phyloP scores from a whole-genome alignment of 257 asterid genomes.

The Lithospermum erythrorhizon region DNA sequence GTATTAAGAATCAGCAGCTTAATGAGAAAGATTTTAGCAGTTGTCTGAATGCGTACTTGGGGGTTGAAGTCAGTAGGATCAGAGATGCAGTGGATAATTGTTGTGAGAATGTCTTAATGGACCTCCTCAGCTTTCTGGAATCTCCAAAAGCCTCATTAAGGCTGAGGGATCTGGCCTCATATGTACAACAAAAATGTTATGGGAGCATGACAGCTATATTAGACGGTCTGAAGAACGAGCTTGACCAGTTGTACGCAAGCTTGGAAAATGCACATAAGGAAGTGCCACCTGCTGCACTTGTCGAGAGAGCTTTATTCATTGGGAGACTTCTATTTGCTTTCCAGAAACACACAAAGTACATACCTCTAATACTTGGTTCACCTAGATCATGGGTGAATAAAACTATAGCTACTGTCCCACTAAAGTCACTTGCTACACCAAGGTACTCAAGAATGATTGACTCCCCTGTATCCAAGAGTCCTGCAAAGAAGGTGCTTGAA shows the following conservation, averaged over 20 bases:
- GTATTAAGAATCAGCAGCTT: constrained; percentile 45
- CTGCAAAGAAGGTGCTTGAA: constrained; percentile 52
- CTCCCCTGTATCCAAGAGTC: constrained; percentile 38
- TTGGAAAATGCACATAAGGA: constrained; percentile 39
- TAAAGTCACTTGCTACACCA: constrained; percentile 27
- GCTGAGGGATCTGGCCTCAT: constrained; percentile 75
- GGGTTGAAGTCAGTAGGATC: constrained; percentile 82
- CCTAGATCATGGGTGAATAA: constrained; percentile 85
- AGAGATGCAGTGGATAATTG: constrained; percentile 78
- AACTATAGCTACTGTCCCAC: constrained; percentile 24
- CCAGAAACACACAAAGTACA: constrained; percentile 85
- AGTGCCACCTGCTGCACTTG: constrained; percentile 51
- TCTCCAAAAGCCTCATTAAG: constrained; percentile 81
- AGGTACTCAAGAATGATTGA: constrained; percentile 38
- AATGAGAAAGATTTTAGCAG: constrained; percentile 63
- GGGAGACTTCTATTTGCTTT: constrained; percentile 91
- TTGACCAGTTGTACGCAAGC: constrained; percentile 42
- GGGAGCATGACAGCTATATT: constrained; percentile 60
- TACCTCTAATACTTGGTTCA: constrained; percentile 86
- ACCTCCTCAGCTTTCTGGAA: constrained; percentile 77
- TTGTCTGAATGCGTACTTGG: constrained; percentile 74
- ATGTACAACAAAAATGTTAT: constrained; percentile 69
- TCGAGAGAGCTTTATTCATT: constrained; percentile 76
- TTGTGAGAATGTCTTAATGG: constrained; percentile 69
- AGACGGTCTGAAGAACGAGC: constrained; percentile 56